These are phyloP conservation scores for Epicoccum sorghinum DNA, from an alignment of 2,329 filamentous ascomycete species.

Conservation along the genomic window DNA sequence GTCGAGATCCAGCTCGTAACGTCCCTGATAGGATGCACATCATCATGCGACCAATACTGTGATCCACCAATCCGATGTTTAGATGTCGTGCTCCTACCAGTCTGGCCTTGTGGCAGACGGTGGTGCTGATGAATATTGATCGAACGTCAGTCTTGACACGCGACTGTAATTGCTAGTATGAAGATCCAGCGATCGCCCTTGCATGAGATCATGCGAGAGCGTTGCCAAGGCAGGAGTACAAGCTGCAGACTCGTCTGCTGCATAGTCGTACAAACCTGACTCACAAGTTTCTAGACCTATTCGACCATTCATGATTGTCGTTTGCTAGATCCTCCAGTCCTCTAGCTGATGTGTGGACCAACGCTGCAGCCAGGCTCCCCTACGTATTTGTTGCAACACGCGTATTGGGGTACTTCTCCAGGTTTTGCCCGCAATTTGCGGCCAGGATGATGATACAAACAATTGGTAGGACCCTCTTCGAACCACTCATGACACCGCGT, in stretches of 20 bases:
- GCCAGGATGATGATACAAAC: conserved; percentile 29
- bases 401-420: conserved; percentile 7
- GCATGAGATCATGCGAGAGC: neutral
- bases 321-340: neutral
- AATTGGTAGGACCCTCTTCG: conserved; percentile 2
- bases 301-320: conserved; percentile 1
- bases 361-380: conserved; percentile 20
- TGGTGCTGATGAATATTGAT: no score
- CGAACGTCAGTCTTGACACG: no score
- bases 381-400: conserved; percentile 18
- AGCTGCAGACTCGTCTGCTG: neutral
- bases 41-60: no score
- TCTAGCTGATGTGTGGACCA: conserved; percentile 11
- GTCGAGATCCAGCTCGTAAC: no score
- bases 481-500: conserved; percentile 20
- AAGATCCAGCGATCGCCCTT: conserved; percentile 1
- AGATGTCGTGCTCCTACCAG: no score
- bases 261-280: conserved; percentile 5
- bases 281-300: conserved; percentile 12
- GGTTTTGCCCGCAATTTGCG: neutral
- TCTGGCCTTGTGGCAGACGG: no score
- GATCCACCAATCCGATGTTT: no score
- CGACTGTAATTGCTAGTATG: no score
- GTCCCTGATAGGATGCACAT: no score
- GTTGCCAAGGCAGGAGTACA: conserved; percentile 3